Base-by-base conservation (phyloP, 2,329 filamentous ascomycete species). In the Curvularia lunata region DNA sequence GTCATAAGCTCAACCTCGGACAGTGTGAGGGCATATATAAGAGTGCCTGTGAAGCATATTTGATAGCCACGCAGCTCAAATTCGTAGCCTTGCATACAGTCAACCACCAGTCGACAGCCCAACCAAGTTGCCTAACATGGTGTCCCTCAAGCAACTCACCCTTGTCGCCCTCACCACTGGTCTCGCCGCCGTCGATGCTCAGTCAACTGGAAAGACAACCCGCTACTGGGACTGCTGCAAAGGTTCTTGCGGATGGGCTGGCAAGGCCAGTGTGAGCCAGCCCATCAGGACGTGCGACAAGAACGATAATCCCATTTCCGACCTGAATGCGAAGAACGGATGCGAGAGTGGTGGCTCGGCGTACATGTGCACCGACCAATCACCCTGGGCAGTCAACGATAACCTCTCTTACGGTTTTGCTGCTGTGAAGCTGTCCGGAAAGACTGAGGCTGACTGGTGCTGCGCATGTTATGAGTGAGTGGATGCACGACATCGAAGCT, bases 191-290 rank as follows among this genome's bases (percentile, higher is more conserved):
- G 67, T 74, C 49, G 61, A 70, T 25, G 73, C 69, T 21, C 69
- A 72, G 19, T 61, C 59, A 9, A 68, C 66, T 9, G 74, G 72
- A 55, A 68, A 65, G 58, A 76, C 74, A 5, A 76, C 74, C 19
- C 67, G 75, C 19, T 77, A 77, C 62, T 77, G 75, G 75, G 88
- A 90, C 73, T 90, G 88, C 80, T 90, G 88, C 79, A 91, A 91
- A 78, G 83, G 86, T 27, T 87, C 85, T 16, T 90, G 87, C 73
- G 81, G 83, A 9, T 82, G 87, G 87, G 66, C 79, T 7, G 81
- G 77, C 56, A 89, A 89, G 69, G 85, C 84, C 3, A 64, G 79
- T 37, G 81, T 86, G 71, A 80, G 75, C 65, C 67, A 75, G 52
- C 82, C 85, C 18, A 83, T 86, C 53, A 74, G 75, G 38, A 84